Evolutionary conservation across 768 basidiomycete species (phyloP).

Genomic region (Leccinellum rugosiceps): DNA sequence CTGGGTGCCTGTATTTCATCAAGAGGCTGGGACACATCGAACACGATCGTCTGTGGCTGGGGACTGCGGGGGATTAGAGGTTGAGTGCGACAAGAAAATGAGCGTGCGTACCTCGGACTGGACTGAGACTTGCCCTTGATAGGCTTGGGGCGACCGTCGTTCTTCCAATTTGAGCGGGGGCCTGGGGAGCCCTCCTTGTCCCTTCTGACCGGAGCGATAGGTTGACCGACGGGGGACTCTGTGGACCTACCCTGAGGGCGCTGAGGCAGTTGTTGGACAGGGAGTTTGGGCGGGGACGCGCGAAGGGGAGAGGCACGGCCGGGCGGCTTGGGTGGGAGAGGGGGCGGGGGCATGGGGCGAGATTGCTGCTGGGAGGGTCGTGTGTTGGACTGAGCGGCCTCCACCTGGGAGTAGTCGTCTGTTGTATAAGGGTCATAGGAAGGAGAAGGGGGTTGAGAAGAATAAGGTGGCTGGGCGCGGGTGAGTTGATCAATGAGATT

Average conservation of each 20-base stretch:
- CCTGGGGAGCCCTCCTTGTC: conserved; percentile 75
- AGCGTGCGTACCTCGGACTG: conserved; percentile 52
- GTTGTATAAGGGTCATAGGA: conserved; percentile 37
- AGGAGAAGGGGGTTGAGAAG: conserved; percentile 37
- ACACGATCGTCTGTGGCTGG: conserved; percentile 64
- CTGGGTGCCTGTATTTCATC: conserved; percentile 73
- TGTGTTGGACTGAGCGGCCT: conserved; percentile 24
- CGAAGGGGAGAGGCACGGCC: conserved; percentile 51
- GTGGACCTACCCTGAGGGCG: conserved; percentile 47
- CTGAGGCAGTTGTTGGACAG: conserved; percentile 40
- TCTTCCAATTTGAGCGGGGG: conserved; percentile 45
- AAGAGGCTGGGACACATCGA: conserved; percentile 71
- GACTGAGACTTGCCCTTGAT: conserved; percentile 45
- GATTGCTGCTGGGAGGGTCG: conserved; percentile 23
- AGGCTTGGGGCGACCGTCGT: conserved; percentile 37
- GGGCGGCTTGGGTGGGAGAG: conserved; percentile 57
- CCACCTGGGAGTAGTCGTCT: conserved; percentile 46
- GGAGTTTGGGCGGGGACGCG: conserved; percentile 62
- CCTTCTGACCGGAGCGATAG: conserved; percentile 38
- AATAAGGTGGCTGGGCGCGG: conserved; percentile 38
- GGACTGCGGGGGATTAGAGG: conserved; percentile 37
- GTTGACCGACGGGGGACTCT: conserved; percentile 49
- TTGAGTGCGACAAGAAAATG: background rate
- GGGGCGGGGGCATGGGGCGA: conserved; percentile 48
- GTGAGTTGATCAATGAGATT: conserved; percentile 75